Base-by-base conservation (phyloP, 1,139 yeast species). In the Debaryomyces psychrophilus region DNA sequence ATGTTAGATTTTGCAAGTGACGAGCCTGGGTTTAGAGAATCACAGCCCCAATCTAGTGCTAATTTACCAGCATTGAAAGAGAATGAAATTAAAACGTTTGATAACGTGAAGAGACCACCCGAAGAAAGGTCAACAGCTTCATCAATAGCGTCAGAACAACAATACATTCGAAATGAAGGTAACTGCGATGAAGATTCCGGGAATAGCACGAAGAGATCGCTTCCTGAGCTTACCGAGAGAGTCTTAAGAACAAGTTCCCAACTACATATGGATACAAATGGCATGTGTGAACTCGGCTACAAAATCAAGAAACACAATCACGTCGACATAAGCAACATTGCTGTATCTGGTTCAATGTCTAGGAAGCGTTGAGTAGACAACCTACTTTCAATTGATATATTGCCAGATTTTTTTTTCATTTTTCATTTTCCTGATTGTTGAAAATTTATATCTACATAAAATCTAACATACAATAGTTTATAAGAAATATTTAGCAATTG, bases 251-350 rank as follows among this genome's bases (percentile, higher is more conserved):
- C 53, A 20, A 43, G 45, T 18, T 49, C 58, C 8, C 60, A 59
- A 35, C 42, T 64, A 27, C 59, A 55, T 31, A 43, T 71, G 23
- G 77, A 71, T 44, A 46, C 59, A 23, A 60, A 55, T 48, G 78
- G 79, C 2, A 44, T 59, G 40, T 73, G 79, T 53, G 74, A 73
- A 29, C 65, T 75, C 47, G 81, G 81, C 2, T 76, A 75, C 51
- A 69, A 61, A 52, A 62, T 76, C 40, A 72, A 63, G 50, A 73
- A 66, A 54, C 81, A 76, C 53, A 77, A 73, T 54, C 81, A 76
- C 53, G 57, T 66, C 41, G 78, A 72, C 11, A 60, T 73, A 8
- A 68, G 73, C 54, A 67, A 64, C 37, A 67, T 62, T 33, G 62
- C 68, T 1, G 62, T 65, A 22, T 57, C 67, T 5, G 73, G 74